phyloP scores from a whole-genome alignment of 1,284 basidiomycete genomes.

The Heliocybe sulcata region DNA sequence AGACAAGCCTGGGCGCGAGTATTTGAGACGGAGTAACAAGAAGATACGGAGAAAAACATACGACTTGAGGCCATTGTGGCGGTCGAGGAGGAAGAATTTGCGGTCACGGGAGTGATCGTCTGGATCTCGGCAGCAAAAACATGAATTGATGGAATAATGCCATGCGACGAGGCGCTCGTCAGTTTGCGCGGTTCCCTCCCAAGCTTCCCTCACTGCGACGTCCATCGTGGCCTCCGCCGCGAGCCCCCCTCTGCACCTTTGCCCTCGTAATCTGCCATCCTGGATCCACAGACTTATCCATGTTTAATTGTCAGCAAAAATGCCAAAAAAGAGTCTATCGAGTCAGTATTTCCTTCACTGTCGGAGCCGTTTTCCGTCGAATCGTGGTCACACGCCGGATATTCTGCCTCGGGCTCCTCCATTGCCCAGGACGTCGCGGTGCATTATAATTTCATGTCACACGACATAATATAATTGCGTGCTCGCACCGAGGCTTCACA shows the following conservation, averaged over 20 bases:
- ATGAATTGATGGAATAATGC: background rate
- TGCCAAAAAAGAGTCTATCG: constrained; percentile 26
- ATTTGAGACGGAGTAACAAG: background rate
- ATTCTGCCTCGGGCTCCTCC: constrained; percentile 7
- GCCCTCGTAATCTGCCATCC: constrained; percentile 17
- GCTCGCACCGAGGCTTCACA: background rate
- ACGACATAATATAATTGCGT: background rate
- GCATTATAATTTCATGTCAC: background rate
- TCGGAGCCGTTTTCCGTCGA: background rate
- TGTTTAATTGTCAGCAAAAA: constrained; percentile 19
- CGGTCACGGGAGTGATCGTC: background rate
- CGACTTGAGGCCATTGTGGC: constrained; percentile 12
- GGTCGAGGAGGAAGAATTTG: background rate
- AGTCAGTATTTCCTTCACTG: constrained; percentile 16
- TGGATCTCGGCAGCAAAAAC: background rate
- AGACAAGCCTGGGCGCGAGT: constrained; percentile 39
- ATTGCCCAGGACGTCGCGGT: constrained; percentile 3
- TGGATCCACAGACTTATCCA: constrained; percentile 22
- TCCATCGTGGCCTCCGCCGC: background rate
- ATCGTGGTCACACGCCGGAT: constrained; percentile 4
- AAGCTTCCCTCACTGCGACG: constrained; percentile 1
- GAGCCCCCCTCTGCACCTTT: constrained; percentile 10
- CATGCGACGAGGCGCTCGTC: background rate
- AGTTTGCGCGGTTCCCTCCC: background rate
- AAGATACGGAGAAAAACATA: constrained; percentile 9